These are phyloP conservation scores for Cyberlindnera saturnus DNA, from an alignment of 805 yeast species.

Conservation along the genomic window DNA sequence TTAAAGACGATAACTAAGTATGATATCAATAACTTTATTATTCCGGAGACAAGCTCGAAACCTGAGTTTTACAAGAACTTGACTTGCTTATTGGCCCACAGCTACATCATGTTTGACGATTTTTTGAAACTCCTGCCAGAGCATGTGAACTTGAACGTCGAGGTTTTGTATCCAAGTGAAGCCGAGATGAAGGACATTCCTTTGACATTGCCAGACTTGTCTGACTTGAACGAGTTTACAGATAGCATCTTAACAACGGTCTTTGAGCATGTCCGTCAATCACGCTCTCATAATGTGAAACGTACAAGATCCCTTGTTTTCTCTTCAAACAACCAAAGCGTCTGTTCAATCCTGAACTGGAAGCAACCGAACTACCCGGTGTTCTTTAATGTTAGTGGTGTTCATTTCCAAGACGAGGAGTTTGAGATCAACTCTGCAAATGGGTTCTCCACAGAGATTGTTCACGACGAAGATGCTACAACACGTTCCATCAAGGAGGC, in stretches of 20 bases:
- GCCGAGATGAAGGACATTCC: conserved; percentile 37
- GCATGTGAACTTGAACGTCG: conserved; percentile 62
- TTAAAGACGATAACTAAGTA: conserved; percentile 26
- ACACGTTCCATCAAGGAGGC: conserved; percentile 78
- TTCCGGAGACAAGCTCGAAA: conserved; percentile 5
- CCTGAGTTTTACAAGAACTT: conserved; percentile 25
- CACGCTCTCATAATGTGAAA: conserved; percentile 30
- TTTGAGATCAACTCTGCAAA: conserved; percentile 37
- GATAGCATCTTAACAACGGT: conserved; percentile 67
- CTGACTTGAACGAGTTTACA: conserved; percentile 65
- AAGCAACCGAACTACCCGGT: conserved; percentile 98
- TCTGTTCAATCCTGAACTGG: conserved; percentile 95
- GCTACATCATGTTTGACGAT: conserved; percentile 54
- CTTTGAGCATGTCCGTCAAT: conserved; percentile 64
- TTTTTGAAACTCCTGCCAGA: conserved; percentile 51
- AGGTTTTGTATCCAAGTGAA: conserved; percentile 69
- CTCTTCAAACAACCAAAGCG: conserved; percentile 78
- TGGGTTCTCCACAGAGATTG: conserved; percentile 27
- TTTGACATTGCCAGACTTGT: conserved; percentile 32
- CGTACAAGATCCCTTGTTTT: conserved; percentile 66
- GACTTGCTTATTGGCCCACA: conserved; percentile 37
- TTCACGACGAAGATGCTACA: conserved; percentile 32
- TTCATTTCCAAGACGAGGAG: conserved; percentile 31
- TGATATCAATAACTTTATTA: conserved; percentile 17
- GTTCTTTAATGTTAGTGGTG: conserved; percentile 73